phyloP scores from a whole-genome alignment of 768 basidiomycete genomes.

The Naematelia aurantialba region DNA sequence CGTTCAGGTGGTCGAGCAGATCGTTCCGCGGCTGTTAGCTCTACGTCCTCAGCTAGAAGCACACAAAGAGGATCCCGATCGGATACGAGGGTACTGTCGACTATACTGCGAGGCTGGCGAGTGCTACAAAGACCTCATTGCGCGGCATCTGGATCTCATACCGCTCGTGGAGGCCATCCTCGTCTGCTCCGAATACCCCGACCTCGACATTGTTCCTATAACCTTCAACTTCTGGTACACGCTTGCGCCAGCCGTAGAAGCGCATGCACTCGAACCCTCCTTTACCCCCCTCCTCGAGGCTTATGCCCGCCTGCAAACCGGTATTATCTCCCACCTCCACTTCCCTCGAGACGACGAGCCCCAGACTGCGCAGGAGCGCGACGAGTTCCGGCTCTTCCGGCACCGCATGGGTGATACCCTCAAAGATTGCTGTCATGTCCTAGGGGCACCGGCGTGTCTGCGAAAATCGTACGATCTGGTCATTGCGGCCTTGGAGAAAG shows the following conservation, averaged over 20 bases:
- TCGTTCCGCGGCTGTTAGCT: constrained; percentile 79
- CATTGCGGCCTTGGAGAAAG: constrained; percentile 63
- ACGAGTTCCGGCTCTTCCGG: constrained; percentile 89
- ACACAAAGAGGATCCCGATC: constrained; percentile 69
- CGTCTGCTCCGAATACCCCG: constrained; percentile 82
- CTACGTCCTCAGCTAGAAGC: constrained; percentile 61
- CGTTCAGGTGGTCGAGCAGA: constrained; percentile 77
- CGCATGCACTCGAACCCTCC: constrained; percentile 55
- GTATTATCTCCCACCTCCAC: constrained; percentile 84
- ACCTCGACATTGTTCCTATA: constrained; percentile 93
- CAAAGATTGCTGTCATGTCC: constrained; percentile 94
- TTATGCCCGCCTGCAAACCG: constrained; percentile 74
- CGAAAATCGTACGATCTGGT: constrained; percentile 76
- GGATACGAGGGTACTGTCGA: constrained; percentile 80
- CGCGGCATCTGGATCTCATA: constrained; percentile 88
- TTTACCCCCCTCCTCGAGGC: constrained; percentile 67
- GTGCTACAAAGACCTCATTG: constrained; percentile 80
- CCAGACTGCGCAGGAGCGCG: constrained; percentile 76
- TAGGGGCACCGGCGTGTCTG: constrained; percentile 81
- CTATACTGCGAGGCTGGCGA: constrained; percentile 98
- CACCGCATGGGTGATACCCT: constrained; percentile 99
- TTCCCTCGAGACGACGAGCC: constrained; percentile 69
- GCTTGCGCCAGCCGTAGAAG: constrained; percentile 82
- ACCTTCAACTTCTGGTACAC: constrained; percentile 99
- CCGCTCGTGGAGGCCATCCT: constrained; percentile 93